These are phyloP conservation scores for Phytopythium helicoides DNA, from an alignment of 352 stramenopile species.

Conservation along the genomic window DNA sequence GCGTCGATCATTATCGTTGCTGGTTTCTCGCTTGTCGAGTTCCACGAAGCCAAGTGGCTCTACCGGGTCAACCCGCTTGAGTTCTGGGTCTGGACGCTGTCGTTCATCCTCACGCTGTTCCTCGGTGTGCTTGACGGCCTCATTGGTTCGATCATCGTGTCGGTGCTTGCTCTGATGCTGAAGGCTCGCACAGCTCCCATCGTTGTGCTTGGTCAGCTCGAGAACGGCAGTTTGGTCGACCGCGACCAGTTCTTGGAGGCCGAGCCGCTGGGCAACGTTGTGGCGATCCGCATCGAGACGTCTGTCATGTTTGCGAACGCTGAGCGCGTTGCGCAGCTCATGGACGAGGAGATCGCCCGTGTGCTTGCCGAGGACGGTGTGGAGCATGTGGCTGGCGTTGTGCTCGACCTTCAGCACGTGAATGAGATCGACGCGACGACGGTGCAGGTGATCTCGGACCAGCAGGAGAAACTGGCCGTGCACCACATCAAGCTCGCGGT, in stretches of 20 bases:
- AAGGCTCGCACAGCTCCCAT: conserved; percentile 45
- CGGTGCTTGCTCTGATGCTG: conserved; percentile 51
- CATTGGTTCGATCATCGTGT: conserved; percentile 51
- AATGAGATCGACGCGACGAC: conserved; percentile 64
- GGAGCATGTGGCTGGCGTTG: no score
- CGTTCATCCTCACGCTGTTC: conserved; percentile 48
- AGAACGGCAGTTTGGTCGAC: conserved; percentile 37
- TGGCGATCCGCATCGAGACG: conserved; percentile 46
- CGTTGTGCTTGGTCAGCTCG: conserved; percentile 33
- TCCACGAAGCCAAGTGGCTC: conserved; percentile 81
- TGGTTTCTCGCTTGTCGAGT: conserved; percentile 86
- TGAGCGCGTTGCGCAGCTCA: conserved; percentile 32
- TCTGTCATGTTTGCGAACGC: conserved; percentile 65
- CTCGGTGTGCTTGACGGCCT: conserved; percentile 49
- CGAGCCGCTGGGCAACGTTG: conserved; percentile 19
- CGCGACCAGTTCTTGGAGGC: conserved; percentile 23
- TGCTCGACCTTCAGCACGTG: conserved; percentile 42
- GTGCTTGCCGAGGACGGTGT: no score
- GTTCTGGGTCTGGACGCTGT: conserved; percentile 48
- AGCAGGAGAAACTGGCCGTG: conserved; percentile 51
- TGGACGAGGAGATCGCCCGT: conserved; percentile 41
- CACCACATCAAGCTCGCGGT: conserved; percentile 35
- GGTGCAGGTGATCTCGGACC: conserved; percentile 54
- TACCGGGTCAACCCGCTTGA: conserved; percentile 58
- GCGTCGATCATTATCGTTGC: conserved; percentile 89